phyloP scores from a whole-genome alignment of 2,329 filamentous ascomycete species.

The Ceratocystis smalleyi region DNA sequence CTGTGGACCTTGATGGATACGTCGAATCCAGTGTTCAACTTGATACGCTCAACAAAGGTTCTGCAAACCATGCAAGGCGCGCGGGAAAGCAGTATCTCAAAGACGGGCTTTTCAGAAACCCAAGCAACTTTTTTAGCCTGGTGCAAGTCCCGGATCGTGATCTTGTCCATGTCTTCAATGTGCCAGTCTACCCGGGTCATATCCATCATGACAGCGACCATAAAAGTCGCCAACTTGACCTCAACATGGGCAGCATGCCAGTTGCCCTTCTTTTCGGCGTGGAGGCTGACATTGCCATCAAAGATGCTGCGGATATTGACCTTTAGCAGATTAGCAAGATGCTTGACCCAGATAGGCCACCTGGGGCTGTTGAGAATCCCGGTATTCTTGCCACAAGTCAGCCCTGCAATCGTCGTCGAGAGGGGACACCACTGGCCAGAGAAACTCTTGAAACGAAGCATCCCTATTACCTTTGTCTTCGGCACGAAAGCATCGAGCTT shows the following conservation, averaged over 20 bases:
- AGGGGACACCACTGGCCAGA: neutral
- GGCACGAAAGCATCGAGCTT: neutral
- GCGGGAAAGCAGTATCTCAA: constrained; percentile 15
- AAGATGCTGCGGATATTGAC: constrained; percentile 22
- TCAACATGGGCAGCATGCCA: constrained; percentile 26
- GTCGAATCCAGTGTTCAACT: neutral
- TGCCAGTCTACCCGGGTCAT: neutral
- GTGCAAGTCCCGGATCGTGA: neutral
- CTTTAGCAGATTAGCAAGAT: constrained; percentile 22
- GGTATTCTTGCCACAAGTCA: neutral
- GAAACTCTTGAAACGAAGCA: neutral
- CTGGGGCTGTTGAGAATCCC: constrained; percentile 21
- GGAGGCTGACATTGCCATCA: neutral
- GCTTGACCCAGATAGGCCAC: constrained; percentile 24
- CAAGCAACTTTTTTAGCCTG: neutral
- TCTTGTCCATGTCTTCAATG: neutral
- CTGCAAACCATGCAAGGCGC: constrained; percentile 9
- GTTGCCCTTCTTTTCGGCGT: constrained; percentile 2
- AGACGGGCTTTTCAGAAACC: neutral
- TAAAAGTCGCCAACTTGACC: constrained; percentile 27
- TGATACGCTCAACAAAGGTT: constrained; percentile 11
- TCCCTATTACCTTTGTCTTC: neutral
- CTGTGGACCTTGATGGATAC: constrained; percentile 5
- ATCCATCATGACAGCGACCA: constrained; percentile 19
- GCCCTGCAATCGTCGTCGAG: neutral